A percentile compares a stretch with the other conserved stretches of the same genome.
These are phyloP conservation scores for Beta lomatogona DNA, from an alignment of 179 eudicot genomes.

Conservation along the genomic window DNA sequence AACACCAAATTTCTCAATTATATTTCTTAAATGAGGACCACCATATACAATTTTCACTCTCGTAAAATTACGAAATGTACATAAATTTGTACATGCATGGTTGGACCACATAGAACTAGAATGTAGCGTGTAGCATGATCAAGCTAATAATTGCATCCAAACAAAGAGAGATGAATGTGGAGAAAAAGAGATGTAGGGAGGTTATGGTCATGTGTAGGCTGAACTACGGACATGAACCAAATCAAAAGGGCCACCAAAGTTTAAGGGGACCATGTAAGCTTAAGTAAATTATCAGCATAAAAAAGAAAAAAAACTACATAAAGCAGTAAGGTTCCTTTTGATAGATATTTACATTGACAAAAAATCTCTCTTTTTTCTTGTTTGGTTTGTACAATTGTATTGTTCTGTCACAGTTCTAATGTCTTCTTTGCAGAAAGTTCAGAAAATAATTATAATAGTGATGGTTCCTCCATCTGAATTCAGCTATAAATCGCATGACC, in stretches of 20 bases:
- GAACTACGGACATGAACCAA: slow-evolving; percentile 8
- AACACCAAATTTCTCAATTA: no score
- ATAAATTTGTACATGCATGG: neutral
- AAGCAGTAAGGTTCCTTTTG: no score
- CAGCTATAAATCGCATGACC: neutral
- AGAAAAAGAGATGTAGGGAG: neutral
- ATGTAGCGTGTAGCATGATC: slow-evolving; percentile 4
- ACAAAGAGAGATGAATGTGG: slow-evolving; percentile 3
- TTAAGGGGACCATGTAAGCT: neutral
- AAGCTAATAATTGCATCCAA: slow-evolving; percentile 8
- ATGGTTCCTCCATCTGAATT: neutral
- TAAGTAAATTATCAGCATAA: neutral
- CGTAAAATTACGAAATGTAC: neutral
- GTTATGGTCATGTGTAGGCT: slow-evolving; percentile 14
- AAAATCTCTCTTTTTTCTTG: neutral
- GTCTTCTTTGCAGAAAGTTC: slow-evolving; percentile 5
- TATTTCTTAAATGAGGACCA: neutral
- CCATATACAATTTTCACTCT: neutral
- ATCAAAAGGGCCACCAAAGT: slow-evolving; percentile 19
- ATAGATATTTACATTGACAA: neutral
- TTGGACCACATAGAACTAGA: slow-evolving; percentile 14
- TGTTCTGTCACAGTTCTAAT: slow-evolving; percentile 11
- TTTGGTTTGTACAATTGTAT: neutral
- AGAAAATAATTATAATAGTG: neutral
- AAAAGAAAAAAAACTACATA: no score